phyloP scores from a whole-genome alignment of 2,329 filamentous ascomycete species.

The Chrysoporthe austroafricana region DNA sequence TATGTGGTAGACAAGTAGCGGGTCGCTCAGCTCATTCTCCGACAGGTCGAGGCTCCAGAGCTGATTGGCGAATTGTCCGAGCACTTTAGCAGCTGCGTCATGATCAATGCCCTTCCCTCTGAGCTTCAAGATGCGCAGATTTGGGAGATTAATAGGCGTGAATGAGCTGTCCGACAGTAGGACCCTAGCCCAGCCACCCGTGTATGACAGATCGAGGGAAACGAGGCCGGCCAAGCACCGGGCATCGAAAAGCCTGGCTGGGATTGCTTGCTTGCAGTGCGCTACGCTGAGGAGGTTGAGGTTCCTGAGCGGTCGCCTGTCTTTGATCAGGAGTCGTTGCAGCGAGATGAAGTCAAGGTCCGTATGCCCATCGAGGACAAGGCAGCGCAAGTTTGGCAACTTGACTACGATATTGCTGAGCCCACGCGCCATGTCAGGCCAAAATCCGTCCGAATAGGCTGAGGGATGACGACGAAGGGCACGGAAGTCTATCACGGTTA shows the following conservation, averaged over 20 bases:
- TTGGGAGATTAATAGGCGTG: constrained; percentile 43
- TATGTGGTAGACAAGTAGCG: constrained; percentile 40
- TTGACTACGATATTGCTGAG: constrained; percentile 43
- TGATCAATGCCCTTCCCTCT: constrained; percentile 52
- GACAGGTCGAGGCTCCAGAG: constrained; percentile 63
- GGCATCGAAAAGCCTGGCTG: constrained; percentile 44
- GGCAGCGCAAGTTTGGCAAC: constrained; percentile 49
- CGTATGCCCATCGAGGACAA: constrained; percentile 53
- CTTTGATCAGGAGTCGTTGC: constrained; percentile 3
- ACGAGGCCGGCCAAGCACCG: constrained; percentile 46
- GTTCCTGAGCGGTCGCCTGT: constrained; percentile 21
- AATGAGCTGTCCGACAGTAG: constrained; percentile 40
- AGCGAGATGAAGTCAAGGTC: constrained; percentile 49
- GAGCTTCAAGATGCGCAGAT: constrained; percentile 57
- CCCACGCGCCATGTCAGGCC: constrained; percentile 14
- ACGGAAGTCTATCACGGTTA: constrained; percentile 54
- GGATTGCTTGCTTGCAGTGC: constrained; percentile 45
- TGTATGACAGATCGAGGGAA: constrained; percentile 57
- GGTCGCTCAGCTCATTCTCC: constrained; percentile 56
- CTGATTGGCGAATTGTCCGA: constrained; percentile 41
- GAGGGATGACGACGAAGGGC: constrained; percentile 8
- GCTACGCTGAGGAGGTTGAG: constrained; percentile 52
- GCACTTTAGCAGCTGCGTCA: constrained; percentile 37
- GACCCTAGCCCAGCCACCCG: constrained; percentile 46
- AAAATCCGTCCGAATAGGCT: not conserved